These are phyloP conservation scores for Trichophyton benhamiae DNA, from an alignment of 2,329 filamentous ascomycete species.

Conservation along the genomic window DNA sequence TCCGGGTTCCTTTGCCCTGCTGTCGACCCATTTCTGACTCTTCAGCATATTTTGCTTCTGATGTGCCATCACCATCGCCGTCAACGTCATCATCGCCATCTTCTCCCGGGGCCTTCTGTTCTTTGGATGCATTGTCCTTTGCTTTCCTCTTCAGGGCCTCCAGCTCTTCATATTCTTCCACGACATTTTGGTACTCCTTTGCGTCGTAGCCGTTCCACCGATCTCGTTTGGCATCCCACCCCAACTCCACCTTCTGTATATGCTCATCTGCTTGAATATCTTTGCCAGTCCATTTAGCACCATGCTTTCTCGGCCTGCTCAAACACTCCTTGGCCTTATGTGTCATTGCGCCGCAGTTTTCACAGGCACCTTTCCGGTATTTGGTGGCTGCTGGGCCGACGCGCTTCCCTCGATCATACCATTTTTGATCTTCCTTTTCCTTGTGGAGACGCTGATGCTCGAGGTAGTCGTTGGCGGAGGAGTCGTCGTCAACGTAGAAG, in stretches of 20 bases:
- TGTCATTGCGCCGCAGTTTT: constrained; percentile 95
- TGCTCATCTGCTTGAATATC: constrained; percentile 90
- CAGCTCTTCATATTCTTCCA: constrained; percentile 78
- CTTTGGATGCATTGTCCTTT: constrained; percentile 37
- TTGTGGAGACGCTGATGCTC: constrained; percentile 86
- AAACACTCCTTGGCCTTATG: constrained; percentile 93
- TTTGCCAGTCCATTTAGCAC: constrained; percentile 81
- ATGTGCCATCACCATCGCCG: constrained; percentile 33
- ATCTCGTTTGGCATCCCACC: constrained; percentile 96
- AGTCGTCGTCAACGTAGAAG: constrained; percentile 77
- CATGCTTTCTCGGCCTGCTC: constrained; percentile 72
- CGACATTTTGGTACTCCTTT: constrained; percentile 70
- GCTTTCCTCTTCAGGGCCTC: constrained; percentile 57
- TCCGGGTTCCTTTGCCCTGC: constrained; percentile 79
- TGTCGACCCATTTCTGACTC: constrained; percentile 94
- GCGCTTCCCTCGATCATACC: constrained; percentile 86
- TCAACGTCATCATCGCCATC: constrained; percentile 34
- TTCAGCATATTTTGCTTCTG: constrained; percentile 64
- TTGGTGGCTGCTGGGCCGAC: constrained; percentile 82
- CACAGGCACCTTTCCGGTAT: constrained; percentile 93
- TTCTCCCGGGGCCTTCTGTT: constrained; percentile 45
- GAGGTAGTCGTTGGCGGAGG: constrained; percentile 72
- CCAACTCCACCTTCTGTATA: constrained; percentile 70
- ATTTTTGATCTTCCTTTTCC: constrained; percentile 57
- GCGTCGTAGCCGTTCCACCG: constrained; percentile 97